These are phyloP conservation scores for Actinidia chinensis DNA, from an alignment of 179 eudicot species.

Conservation along the genomic window DNA sequence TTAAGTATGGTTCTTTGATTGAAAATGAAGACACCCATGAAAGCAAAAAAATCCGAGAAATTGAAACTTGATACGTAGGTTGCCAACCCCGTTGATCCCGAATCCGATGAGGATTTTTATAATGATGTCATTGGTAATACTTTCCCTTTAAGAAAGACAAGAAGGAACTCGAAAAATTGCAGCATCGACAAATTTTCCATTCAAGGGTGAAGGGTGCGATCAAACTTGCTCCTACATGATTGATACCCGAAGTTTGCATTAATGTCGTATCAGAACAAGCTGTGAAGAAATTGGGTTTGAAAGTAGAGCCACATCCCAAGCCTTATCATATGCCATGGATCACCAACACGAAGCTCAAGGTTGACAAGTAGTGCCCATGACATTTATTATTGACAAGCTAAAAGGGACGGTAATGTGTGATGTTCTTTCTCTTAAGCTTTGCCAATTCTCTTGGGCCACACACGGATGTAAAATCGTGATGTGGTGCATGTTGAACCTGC, in stretches of 20 bases:
- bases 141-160: neutral
- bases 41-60: neutral
- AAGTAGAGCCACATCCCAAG: neutral
- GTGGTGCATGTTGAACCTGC: neutral
- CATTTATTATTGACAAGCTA: neutral
- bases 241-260: neutral
- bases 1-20: neutral
- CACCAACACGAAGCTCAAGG: neutral
- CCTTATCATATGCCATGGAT: neutral
- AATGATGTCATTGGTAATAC: neutral
- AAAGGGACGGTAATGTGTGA: neutral
- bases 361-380: neutral
- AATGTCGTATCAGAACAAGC: neutral
- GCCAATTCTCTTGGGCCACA: neutral
- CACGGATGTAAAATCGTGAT: neutral
- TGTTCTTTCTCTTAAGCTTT: neutral
- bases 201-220: neutral
- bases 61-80: neutral
- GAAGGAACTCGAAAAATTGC: neutral
- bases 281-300: neutral
- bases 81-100: neutral
- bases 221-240: neutral
- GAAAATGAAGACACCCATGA: neutral
- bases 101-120: neutral
- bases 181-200: neutral